Percentiles rank a stretch among this genome's conserved stretches.
Conservation (phyloP, 164 flowering plant genomes). For the Nelumbo lutea region DNA sequence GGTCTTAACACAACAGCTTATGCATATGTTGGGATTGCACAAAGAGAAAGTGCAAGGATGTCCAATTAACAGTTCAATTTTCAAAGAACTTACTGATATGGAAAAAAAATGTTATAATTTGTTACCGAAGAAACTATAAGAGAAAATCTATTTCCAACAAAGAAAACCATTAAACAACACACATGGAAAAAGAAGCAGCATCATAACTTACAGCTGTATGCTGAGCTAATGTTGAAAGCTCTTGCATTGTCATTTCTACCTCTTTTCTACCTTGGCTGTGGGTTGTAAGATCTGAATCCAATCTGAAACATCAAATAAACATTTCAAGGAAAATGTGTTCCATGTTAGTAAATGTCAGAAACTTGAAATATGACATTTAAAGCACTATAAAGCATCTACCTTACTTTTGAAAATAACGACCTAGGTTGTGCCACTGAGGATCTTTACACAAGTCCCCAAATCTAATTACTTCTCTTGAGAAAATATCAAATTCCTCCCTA, state of each 20-base stretch:
- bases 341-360: conserved; percentile 10
- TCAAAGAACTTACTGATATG: too few species aligned
- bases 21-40: too few species aligned
- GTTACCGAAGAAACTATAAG: too few species aligned
- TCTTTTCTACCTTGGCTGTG: conserved; percentile 30
- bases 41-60: too few species aligned
- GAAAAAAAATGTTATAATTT: too few species aligned
- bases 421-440: conserved; percentile 69
- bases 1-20: not conserved
- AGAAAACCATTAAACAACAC: not conserved
- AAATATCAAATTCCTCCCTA: conserved; percentile 57
- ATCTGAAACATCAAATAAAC: conserved; percentile 25
- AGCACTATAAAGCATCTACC: conserved; percentile 5
- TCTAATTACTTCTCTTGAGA: conserved; percentile 52
- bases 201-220: conserved; percentile 50
- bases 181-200: not conserved
- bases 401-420: conserved; percentile 44
- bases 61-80: too few species aligned
- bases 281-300: conserved; percentile 27
- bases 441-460: conserved; percentile 66
- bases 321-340: conserved; percentile 6
- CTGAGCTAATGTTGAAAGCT: conserved; percentile 43
- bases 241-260: conserved; percentile 45
- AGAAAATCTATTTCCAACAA: not conserved
- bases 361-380: conserved; percentile 1